phyloP scores from a whole-genome alignment of 305 asterid species.

The Lippia alba region DNA sequence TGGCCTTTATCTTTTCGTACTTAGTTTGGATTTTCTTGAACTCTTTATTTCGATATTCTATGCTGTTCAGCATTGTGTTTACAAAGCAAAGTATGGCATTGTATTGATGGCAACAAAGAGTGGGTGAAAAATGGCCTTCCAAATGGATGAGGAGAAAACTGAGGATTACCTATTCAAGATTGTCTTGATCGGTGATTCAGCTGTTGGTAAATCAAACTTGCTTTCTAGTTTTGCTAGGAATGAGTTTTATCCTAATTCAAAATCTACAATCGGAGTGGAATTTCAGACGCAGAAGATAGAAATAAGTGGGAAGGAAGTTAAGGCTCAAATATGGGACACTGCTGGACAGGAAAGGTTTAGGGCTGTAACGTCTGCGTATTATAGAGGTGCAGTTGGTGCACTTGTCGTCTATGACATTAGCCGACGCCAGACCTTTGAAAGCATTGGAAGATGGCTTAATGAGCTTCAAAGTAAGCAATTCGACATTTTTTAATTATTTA shows the following conservation, averaged over 20 bases:
- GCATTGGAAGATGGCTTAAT: constrained; percentile 54
- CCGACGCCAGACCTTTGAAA: constrained; percentile 58
- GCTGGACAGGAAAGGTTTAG: constrained; percentile 69
- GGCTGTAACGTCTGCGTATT: constrained; percentile 70
- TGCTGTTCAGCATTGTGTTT: constrained; percentile 31
- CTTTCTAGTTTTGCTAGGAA: constrained; percentile 84
- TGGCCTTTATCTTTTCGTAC: constrained; percentile 19
- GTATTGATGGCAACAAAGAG: constrained; percentile 34
- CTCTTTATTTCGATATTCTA: constrained; percentile 2
- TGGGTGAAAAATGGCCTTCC: constrained; percentile 59
- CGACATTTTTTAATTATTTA: not conserved
- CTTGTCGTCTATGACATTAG: constrained; percentile 64
- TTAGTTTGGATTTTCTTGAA: constrained; percentile 11
- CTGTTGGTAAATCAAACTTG: constrained; percentile 87
- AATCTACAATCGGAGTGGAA: constrained; percentile 88
- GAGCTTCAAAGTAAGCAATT: constrained; percentile 54
- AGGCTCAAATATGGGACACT: constrained; percentile 73
- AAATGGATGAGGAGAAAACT: constrained; percentile 63
- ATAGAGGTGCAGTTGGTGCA: constrained; percentile 74
- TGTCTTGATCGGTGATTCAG: constrained; percentile 85
- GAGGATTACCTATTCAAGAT: constrained; percentile 90
- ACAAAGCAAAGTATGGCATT: constrained; percentile 37
- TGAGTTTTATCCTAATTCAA: constrained; percentile 76
- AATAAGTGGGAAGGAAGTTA: constrained; percentile 75
- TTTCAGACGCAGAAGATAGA: constrained; percentile 78